A percentile compares a stretch with the other conserved stretches of the same genome.
Conservation (phyloP, 1,284 basidiomycete species). For the Chalciporus sp. region DNA sequence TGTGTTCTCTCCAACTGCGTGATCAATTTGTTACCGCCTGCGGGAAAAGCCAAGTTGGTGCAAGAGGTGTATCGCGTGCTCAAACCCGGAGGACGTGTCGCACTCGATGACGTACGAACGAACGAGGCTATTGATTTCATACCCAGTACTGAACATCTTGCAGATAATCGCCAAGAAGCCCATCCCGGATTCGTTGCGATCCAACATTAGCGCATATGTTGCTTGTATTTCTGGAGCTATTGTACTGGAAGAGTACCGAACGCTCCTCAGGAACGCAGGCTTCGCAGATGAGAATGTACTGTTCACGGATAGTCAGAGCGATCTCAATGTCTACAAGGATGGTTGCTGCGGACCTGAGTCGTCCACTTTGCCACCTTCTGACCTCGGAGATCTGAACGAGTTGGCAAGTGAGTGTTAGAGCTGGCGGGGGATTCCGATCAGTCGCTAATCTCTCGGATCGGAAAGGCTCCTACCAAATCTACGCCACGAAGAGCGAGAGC, state of each 20-base stretch:
- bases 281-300: slow-evolving; percentile 47
- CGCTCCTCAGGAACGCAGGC: slow-evolving; percentile 41
- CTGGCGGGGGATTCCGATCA: background rate
- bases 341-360: slow-evolving; percentile 15
- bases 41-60: slow-evolving; percentile 43
- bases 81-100: slow-evolving; percentile 52
- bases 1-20: slow-evolving; percentile 60
- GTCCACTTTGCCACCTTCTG: background rate
- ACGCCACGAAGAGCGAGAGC: slow-evolving; percentile 40
- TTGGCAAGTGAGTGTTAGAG: slow-evolving; percentile 39
- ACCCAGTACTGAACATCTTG: background rate
- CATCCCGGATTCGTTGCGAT: slow-evolving; percentile 43
- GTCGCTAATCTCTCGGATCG: background rate
- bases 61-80: slow-evolving; percentile 49
- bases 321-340: slow-evolving; percentile 40
- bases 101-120: slow-evolving; percentile 37
- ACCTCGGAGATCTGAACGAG: slow-evolving; percentile 40
- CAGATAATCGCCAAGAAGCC: slow-evolving; percentile 48
- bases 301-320: slow-evolving; percentile 43
- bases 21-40: slow-evolving; percentile 47
- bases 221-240: slow-evolving; percentile 50
- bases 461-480: slow-evolving; percentile 46
- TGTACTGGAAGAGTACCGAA: slow-evolving; percentile 38
- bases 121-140: background rate
- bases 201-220: slow-evolving; percentile 43